These are phyloP conservation scores for Amylostereum areolatum DNA, from an alignment of 1,284 basidiomycete genomes.

Conservation along the genomic window DNA sequence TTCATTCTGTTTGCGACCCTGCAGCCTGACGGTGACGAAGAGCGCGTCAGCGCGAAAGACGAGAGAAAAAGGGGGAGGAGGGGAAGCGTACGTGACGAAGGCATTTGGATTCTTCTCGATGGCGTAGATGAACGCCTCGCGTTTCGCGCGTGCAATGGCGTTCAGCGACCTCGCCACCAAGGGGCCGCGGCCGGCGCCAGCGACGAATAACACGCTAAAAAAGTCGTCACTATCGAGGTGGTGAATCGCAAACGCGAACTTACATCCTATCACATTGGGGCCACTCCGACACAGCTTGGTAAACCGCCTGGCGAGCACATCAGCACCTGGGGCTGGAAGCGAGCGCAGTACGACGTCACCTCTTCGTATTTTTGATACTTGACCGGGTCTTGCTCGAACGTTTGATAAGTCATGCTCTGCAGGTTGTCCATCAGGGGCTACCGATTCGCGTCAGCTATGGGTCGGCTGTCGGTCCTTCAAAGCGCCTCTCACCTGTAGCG, in stretches of 20 bases:
- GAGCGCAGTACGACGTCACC: constrained; percentile 33
- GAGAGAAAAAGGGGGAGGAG: constrained; percentile 4
- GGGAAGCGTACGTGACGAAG: constrained; percentile 75
- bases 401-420: constrained; percentile 92
- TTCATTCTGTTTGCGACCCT: constrained; percentile 73
- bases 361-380: constrained; percentile 97
- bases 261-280: constrained; percentile 54
- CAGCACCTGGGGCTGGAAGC: no score
- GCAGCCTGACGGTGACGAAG: constrained; percentile 48
- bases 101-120: constrained; percentile 97
- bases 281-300: constrained; percentile 73
- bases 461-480: constrained; percentile 3
- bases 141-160: constrained; percentile 69
- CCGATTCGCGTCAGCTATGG: constrained; percentile 1
- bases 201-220: constrained; percentile 77
- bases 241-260: constrained; percentile 17
- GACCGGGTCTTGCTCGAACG: constrained; percentile 96
- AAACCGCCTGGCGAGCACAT: constrained; percentile 66
- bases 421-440: constrained; percentile 97
- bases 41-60: no score
- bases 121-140: constrained; percentile 73
- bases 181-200: constrained; percentile 93
- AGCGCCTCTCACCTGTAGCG: constrained; percentile 63
- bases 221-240: no score
- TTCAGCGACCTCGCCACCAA: constrained; percentile 83